These are phyloP conservation scores for Botryosphaeria dothidea DNA, from an alignment of 2,329 filamentous ascomycete species.

Conservation along the genomic window DNA sequence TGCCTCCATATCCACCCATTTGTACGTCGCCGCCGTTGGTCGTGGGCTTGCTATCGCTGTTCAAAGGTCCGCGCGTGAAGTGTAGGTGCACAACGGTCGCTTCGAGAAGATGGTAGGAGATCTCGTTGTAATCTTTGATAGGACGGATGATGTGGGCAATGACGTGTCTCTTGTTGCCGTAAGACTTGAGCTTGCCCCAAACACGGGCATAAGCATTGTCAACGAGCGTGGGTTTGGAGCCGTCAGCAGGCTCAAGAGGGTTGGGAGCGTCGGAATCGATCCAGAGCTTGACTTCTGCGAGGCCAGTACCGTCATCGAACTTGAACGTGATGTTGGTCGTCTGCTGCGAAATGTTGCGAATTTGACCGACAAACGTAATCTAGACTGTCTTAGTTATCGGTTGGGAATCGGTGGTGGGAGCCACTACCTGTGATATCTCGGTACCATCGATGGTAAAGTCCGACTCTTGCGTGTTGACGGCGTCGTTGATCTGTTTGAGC, in stretches of 20 bases:
- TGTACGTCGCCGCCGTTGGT: slow-evolving; percentile 9
- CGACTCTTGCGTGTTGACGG: slow-evolving; percentile 69
- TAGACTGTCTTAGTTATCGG: slow-evolving; percentile 40
- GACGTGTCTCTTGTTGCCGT: slow-evolving; percentile 81
- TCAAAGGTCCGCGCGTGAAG: slow-evolving; percentile 69
- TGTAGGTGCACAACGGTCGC: slow-evolving; percentile 84
- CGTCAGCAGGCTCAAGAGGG: slow-evolving; percentile 47
- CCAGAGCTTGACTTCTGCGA: slow-evolving; percentile 90
- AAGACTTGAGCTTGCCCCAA: slow-evolving; percentile 80
- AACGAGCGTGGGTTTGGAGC: slow-evolving; percentile 58
- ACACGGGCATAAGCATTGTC: slow-evolving; percentile 81
- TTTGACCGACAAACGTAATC: slow-evolving; percentile 85
- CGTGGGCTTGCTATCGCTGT: slow-evolving; percentile 40
- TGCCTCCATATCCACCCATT: slow-evolving; percentile 11
- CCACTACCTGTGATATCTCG: slow-evolving; percentile 61
- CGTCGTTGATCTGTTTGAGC: slow-evolving; percentile 89
- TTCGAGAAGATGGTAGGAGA: slow-evolving; percentile 90
- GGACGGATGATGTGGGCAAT: slow-evolving; percentile 78
- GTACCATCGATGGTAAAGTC: slow-evolving; percentile 82
- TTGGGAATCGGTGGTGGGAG: background rate
- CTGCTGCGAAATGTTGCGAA: slow-evolving; percentile 83
- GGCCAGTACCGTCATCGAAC: slow-evolving; percentile 91
- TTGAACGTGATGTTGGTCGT: slow-evolving; percentile 90
- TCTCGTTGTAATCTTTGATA: slow-evolving; percentile 84
- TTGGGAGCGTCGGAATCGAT: slow-evolving; percentile 62